Base-by-base conservation (phyloP, 148 eudicot genomes). In the Selenicereus undatus region DNA sequence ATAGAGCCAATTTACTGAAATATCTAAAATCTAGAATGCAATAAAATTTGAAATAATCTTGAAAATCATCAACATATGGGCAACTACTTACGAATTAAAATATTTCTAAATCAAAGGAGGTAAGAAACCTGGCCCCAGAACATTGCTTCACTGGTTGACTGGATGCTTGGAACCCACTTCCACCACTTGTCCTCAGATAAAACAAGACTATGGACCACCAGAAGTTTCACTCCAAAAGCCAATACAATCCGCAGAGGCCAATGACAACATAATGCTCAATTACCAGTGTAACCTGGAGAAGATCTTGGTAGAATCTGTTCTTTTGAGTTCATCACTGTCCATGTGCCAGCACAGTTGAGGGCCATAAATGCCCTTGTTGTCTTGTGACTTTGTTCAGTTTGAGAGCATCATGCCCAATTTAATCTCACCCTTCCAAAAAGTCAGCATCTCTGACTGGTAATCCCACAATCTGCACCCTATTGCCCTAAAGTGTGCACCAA, bases 131-230 rank as follows among this genome's bases (percentile, higher is more conserved):
- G 29, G 29, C n/a, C 56, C 56, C 30, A 73, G 52, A 27, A 27
- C 35, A 52, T 52, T 20, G 58, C 36, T 24, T 42, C 24, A 54
- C 43, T 75, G 12, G 12, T 39, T 27, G 42, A 27, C 42, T 29
- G 24, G 14, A 21, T 11, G 30, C 26, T 60, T 50, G 26, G 16
- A 51, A 75, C 65, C 78, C 78, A 75, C 78, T 75, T 73, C 30
- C 32, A 11, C 32, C 32, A 73, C 76, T 73, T n/a, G 76, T 43
- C 54, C 30, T 73, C 36, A 27, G 52, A 73, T 42, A n/a, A 73
- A 43, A 73, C 29, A 22, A 64, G 27, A n/a, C 14, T 7, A 24
- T 16, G 60, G 35, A 27, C 50, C 76, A 24, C 29, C 20, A 43
- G 30, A 56, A 56, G n/a, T 20, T 73, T 43, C 29, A 17, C 54